Conservation (phyloP, 2,329 filamentous ascomycete species). For the Coleophoma crateriformis region DNA sequence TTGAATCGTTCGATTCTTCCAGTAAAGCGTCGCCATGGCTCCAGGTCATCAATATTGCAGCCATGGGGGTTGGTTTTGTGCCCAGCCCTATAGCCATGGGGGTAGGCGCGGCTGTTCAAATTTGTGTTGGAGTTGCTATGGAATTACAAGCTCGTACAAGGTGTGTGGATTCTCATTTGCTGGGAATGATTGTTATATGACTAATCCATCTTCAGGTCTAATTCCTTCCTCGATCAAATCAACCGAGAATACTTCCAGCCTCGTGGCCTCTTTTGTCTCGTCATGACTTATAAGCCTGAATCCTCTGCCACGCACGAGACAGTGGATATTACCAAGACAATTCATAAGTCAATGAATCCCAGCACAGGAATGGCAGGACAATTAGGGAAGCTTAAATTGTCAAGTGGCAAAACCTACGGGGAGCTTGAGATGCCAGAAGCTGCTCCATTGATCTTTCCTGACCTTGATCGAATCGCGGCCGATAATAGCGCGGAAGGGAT, state of each 20-base stretch:
- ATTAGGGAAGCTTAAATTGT: slow-evolving; percentile 26
- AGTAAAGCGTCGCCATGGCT: slow-evolving; percentile 31
- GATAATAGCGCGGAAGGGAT: slow-evolving; percentile 16
- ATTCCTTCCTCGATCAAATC: slow-evolving; percentile 47
- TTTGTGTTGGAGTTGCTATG: slow-evolving; percentile 34
- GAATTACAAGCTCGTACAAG: slow-evolving; percentile 23
- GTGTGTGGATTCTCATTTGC: slow-evolving; percentile 4
- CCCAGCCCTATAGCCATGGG: slow-evolving; percentile 35
- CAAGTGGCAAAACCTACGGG: slow-evolving; percentile 30
- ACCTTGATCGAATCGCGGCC: slow-evolving; percentile 24
- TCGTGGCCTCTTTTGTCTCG: slow-evolving; percentile 45
- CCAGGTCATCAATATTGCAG: slow-evolving; percentile 34
- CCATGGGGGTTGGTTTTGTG: slow-evolving; percentile 30
- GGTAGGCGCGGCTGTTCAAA: slow-evolving; percentile 36
- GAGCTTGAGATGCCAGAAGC: slow-evolving; percentile 31
- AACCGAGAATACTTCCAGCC: slow-evolving; percentile 53
- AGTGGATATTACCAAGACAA: slow-evolving; percentile 30
- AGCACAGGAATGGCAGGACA: slow-evolving; percentile 15
- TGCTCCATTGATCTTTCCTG: slow-evolving; percentile 33
- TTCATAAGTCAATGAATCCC: slow-evolving; percentile 26
- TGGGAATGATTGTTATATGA: neutral
- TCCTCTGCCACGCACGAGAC: slow-evolving; percentile 10
- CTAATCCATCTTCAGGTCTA: slow-evolving; percentile 22
- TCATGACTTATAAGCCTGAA: slow-evolving; percentile 48
- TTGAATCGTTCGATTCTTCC: slow-evolving; percentile 35